Base-by-base conservation (phyloP, 176 grass and related monocot genomes). In the Leersia perrieri region DNA sequence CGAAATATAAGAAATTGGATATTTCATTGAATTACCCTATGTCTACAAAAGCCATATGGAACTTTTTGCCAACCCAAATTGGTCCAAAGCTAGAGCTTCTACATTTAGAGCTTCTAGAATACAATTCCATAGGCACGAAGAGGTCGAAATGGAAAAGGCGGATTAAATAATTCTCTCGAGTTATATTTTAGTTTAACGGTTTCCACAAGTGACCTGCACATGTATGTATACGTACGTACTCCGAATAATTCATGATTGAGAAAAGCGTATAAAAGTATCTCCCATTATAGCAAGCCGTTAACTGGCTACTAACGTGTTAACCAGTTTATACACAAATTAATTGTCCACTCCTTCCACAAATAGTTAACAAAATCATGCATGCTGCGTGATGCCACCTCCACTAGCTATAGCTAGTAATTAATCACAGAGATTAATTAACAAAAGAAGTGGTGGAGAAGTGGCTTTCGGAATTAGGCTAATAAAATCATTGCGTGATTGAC, bases 381-480 rank as follows among this genome's bases (percentile, higher is more conserved):
- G 39, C 25, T 15, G 53, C 20, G 38, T 60, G 35, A 47, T 11
- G 23, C n/a, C 35, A 36, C 11, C 72, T 32, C 79, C 72, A 82
- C 79, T 65, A 44, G 39, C 39, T 41, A 12, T 20, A 49, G 0
- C 13, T 22, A 51, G 16, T n/a, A n/a, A 33, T 61, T 64, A 40
- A 47, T 73, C 62, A 1, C n/a, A 65, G 38, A 65, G 60, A 63
- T 12, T 68, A 29, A 66, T 18, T 33, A 72, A 51, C 13, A n/a
- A 72, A 38, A 15, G 34, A 1, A 73, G 79, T 87, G 66, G 86
- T 33, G 72, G 73, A 66, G 79, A 33, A 78, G 73, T 81, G 73
- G 23, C 73, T 82, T 87, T 82, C 86, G 9, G 11, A 7, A 87
- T 63, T 64, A 82, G 64, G n/a, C 55, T 73, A 51, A 32, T 38